Base-by-base conservation (phyloP, 2,329 filamentous ascomycete genomes). In the Colletotrichum karsti region DNA sequence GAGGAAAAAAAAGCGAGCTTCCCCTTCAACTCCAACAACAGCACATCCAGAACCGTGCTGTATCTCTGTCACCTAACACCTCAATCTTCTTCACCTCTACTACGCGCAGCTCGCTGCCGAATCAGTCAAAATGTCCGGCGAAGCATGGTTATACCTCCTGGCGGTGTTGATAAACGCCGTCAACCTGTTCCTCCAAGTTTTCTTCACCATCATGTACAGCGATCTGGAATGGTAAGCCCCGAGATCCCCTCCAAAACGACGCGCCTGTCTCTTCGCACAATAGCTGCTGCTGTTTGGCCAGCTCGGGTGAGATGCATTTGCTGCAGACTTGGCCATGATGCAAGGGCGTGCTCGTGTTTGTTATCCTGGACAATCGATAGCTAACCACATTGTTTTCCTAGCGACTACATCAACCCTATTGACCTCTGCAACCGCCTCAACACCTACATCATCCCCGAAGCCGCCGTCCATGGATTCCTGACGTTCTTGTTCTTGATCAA, bases 171-270 rank as follows among this genome's bases (percentile, higher is more conserved):
- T 99, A 87, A 99, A 99, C 87, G 96, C 96, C 86, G 95, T 99
- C 90, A 99, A 99, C 88, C 90, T 99, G 78, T 99, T 99, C 84
- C 89, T 99, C 66, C 97, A 99, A 86, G 96, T 99, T 76, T 99
- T 99, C 89, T 99, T 99, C 87, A 99, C 96, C 67, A 99, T 99
- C 80, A 99, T 99, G 97, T 99, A 98, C 86, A 97, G 94, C 83
- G 96, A 99, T 88, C 85, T 99, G 77, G 96, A 99, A 92, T 99
- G 96, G 95, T 97, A 86, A 78, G 93, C 87, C 22, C n/a, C 33
- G 10, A 35, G 28, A 13, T 4, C 4, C 20, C 37, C 20, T 24
- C 20, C 35, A 24, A 18, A n/a, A 30, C 13, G 28, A 28, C 56
- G 50, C 37, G 37, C n/a, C n/a, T n/a, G n/a, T n/a, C n/a, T n/a